Base-by-base conservation (phyloP, 75 land plant genomes). In the Sequoia sempervirens region DNA sequence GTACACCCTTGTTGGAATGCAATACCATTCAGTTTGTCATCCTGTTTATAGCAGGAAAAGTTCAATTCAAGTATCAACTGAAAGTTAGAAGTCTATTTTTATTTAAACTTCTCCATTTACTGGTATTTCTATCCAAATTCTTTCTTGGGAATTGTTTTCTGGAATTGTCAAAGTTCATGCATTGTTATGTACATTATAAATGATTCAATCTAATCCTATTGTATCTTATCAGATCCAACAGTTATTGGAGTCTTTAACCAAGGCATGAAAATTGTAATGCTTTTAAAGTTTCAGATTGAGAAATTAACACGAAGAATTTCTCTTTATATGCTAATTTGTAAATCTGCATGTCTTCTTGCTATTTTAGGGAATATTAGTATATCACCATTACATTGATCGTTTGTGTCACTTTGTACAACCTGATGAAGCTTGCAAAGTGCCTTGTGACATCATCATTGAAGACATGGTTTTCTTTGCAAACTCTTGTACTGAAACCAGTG, bases 401-500 rank as follows among this genome's bases (percentile, higher is more conserved):
- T 43, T 81, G 14, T 28, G 32, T 20, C 1, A 30, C 11, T 2
- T 88, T n/a, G 37, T 80, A 18, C 32, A 45, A 87, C 89, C 83
- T 93, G 97, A 89, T 97, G 36, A 87, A 90, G 86, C 92, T 94
- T 80, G 99, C 92, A 23, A 88, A 95, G 75, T 89, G 91, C 18
- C 89, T 95, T 1, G 96, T 95, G 23, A 85, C 87, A 37, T 86
- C 82, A 11, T 94, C 93, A 41, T 95, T 97, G 93, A 94, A 76
- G 98, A 96, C 79, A 94, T 91, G 83, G 94, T 94, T 32, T 97
- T 97, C 80, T 91, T 94, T 75, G 79, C 88, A 13, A 96, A 97
- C 66, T 95, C 98, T 47, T 94, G 96, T 52, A 95, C 96, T 2
- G 94, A 97, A 87, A 94, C 97, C 64, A 97, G 90, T 89, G 99